Evolutionary conservation across 2,329 filamentous ascomycete genomes (phyloP).

Genomic region (Ophiobolus disseminans): DNA sequence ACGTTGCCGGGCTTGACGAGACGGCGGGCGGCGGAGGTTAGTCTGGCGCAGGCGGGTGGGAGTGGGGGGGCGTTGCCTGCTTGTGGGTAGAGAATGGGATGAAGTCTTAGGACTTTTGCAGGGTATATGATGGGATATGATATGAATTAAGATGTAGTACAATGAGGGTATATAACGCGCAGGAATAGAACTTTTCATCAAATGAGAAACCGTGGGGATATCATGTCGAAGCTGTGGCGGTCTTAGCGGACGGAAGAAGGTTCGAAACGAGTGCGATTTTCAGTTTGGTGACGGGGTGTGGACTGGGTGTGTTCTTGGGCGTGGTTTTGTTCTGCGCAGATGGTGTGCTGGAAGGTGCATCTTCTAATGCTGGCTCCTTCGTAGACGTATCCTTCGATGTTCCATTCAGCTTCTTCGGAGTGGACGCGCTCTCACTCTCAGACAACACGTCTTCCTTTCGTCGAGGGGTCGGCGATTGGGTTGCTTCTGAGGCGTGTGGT

Average conservation of each 20-base stretch:
- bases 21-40: slow-evolving; percentile 56
- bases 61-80: slow-evolving; percentile 22
- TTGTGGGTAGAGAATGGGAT: slow-evolving; percentile 6
- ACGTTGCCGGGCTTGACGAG: slow-evolving; percentile 52
- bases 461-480: neutral
- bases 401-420: neutral
- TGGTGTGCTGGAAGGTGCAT: slow-evolving; percentile 1
- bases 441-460: neutral
- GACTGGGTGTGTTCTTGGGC: slow-evolving; percentile 15
- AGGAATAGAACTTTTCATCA: no score
- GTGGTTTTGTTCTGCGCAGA: slow-evolving; percentile 3
- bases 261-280: slow-evolving; percentile 42
- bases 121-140: no score
- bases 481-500: neutral
- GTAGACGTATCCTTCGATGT: slow-evolving; percentile 8
- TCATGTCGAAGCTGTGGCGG: slow-evolving; percentile 5
- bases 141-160: no score
- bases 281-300: slow-evolving; percentile 37
- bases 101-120: no score
- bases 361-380: neutral
- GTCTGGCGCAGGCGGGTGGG: slow-evolving; percentile 45
- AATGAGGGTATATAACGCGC: slow-evolving; percentile 8
- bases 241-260: slow-evolving; percentile 28
- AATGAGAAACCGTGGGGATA: neutral
- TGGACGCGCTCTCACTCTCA: no score